Evolutionary conservation across 2,329 filamentous ascomycete genomes (phyloP), one percentile per base, ranked within the genome.

Genomic region (Sodiomyces alkalinus): DNA sequence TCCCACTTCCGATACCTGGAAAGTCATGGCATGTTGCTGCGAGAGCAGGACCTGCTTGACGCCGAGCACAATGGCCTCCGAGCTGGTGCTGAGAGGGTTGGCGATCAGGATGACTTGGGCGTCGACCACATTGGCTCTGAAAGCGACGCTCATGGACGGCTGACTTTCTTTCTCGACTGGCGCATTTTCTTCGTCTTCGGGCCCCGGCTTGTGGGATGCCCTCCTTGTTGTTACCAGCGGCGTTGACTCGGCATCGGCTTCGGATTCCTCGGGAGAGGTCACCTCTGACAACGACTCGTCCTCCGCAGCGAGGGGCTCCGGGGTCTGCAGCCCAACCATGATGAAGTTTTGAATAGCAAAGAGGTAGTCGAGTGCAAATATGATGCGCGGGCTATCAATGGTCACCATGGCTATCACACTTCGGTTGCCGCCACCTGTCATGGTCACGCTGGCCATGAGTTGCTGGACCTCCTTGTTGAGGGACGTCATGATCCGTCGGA

Each of bases 51-150:
- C 74, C 49, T 98, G 86, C 48, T 94, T 92, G 3, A 86, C 92
- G 27, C 85, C 82, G 15, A 98, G 63, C 1, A 98, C 92, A 41
- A 98, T 92, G 3, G 90, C 90, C 48, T 99, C 92, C 0, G 90
- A 96, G 46, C 77, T 92, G 11, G 78, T 64, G 38, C 82, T 86
- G 12, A 87, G 64, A 1, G 90, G 90, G 43, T 98, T 96, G 9
- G 92, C 92, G 37, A 98, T 93, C 21, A 96, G 65, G 27, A 98
- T 93, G 24, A 96, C 74, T 44, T 98, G 92, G 1, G 90, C 90
- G 51, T 98, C 87, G 7, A 98, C 86, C 22, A 99, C 62, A 45
- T 96, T 94, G 39, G 94, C 70, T 28, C 87, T 74, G 58, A 92
- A 94, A 2, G 86, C 83, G 31, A 93, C 64, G 32, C 58, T 80